Evolutionary conservation across 1,284 basidiomycete genomes (phyloP).

Genomic region (Stygiomarasmius scandens): DNA sequence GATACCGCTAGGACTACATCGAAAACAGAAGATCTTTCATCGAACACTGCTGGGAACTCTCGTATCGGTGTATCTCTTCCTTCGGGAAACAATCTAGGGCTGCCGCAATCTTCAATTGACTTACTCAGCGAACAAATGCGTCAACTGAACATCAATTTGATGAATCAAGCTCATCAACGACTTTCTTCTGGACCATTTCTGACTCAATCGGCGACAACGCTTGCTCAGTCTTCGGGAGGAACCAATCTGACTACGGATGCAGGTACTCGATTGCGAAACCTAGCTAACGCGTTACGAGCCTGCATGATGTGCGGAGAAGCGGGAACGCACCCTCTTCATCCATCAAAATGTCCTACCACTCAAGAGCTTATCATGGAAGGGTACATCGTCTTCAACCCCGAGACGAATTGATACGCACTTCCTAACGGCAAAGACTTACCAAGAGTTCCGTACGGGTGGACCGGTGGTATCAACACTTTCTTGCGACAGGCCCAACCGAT

Average conservation of each 20-base stretch:
- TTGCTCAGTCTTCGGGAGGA: background rate
- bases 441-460: too few relatives aligned
- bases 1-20: too few relatives aligned
- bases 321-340: background rate
- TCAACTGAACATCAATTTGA: background rate
- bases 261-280: too few relatives aligned
- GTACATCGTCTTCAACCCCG: background rate
- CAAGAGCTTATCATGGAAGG: background rate
- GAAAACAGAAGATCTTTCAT: background rate
- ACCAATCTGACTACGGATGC: too few relatives aligned
- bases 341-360: background rate
- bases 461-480: too few relatives aligned
- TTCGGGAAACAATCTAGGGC: background rate
- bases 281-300: too few relatives aligned
- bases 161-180: background rate
- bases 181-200: background rate
- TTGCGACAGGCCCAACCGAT: too few relatives aligned
- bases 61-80: too few relatives aligned
- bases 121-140: background rate
- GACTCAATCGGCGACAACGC: too few relatives aligned
- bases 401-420: background rate
- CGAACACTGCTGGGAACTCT: too few relatives aligned
- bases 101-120: background rate
- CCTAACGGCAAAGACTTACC: too few relatives aligned
- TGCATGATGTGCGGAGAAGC: conserved; percentile 2